These are phyloP conservation scores for Aspergillus neoniger DNA, from an alignment of 2,329 filamentous ascomycete species.

Conservation along the genomic window DNA sequence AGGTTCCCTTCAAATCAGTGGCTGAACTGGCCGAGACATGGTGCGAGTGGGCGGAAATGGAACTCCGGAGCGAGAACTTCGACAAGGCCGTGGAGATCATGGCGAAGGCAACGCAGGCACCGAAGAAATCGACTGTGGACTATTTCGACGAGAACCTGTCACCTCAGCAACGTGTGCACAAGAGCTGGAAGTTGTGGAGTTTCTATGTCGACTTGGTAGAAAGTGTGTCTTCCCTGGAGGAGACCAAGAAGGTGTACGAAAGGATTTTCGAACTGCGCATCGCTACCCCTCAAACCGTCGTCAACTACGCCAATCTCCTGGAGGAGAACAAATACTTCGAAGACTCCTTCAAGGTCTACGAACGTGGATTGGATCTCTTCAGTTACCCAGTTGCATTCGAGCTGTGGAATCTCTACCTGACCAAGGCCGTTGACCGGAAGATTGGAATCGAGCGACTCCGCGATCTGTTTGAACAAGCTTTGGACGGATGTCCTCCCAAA, in stretches of 20 bases:
- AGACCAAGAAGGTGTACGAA: conserved; percentile 93
- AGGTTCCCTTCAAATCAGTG: conserved; percentile 97
- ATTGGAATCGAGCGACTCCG: conserved; percentile 92
- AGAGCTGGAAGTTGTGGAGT: conserved; percentile 99
- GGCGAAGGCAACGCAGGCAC: conserved; percentile 95
- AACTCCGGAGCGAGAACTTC: conserved; percentile 92
- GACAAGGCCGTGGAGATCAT: conserved; percentile 93
- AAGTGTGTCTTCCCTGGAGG: conserved; percentile 85
- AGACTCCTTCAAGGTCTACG: conserved; percentile 97
- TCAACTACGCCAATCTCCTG: conserved; percentile 95
- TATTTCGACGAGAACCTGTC: conserved; percentile 95
- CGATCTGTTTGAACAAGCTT: conserved; percentile 94
- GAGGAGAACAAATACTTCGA: conserved; percentile 96
- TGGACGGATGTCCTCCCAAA: conserved; percentile 90
- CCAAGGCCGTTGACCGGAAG: conserved; percentile 93
- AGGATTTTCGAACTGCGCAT: conserved; percentile 97
- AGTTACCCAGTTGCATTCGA: conserved; percentile 98
- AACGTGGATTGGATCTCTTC: conserved; percentile 95
- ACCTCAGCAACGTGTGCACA: conserved; percentile 94
- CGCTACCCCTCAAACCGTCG: conserved; percentile 94
- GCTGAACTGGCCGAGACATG: conserved; percentile 95
- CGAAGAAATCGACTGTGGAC: conserved; percentile 96
- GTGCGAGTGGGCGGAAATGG: conserved; percentile 99
- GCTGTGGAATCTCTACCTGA: conserved; percentile 96
- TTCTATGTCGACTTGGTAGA: conserved; percentile 99